Evolutionary conservation across 805 yeast species (phyloP), one percentile per base, ranked within the genome.

Genomic region (Saccharomyces mikatae): DNA sequence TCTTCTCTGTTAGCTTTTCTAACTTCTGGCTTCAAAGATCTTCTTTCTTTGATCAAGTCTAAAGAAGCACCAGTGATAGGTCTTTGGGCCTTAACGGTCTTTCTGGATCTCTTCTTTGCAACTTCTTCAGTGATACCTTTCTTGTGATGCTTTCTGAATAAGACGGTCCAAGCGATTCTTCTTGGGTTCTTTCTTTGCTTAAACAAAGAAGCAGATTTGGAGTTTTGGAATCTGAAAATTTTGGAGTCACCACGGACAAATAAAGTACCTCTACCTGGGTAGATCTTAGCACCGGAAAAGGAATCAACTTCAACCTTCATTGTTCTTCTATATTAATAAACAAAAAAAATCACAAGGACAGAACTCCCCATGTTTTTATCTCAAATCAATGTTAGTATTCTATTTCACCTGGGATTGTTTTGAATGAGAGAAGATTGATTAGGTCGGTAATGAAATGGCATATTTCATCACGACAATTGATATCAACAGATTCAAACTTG

Each of bases 161-260:
- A 84, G 74, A 92, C 97, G 68, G 99, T 94, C 99, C 99, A 94
- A 65, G 98, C 85, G 76, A 94, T 85, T 86, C 97, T 88, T 86
- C 99, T 91, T 82, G 99, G 99, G 91, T 94, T 94, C 96, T 94
- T 94, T 87, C 97, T 90, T 84, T 94, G 99, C 75, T 86, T 84
- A 94, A 94, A 94, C 74, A 94, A 86, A 76, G 98, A 90, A 72
- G 96, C 92, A 75, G 96, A 84, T 82, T 94, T 94, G 70, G 97
- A 87, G 78, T 88, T 84, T 79, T 87, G 95, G 94, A 94, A 94
- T 86, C 99, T 91, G 96, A 94, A 94, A 74, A 91, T 80, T 86
- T 94, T 94, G 75, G 98, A 91, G 89, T 94, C 99, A 73, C 98
- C 98, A 82, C 99, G 90, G 80, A 94, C 90, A 76, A 89, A 94